Percentiles rank a stretch among this genome's conserved stretches.
Conservation (phyloP, 1,284 basidiomycete genomes). For the Puccinia horiana region DNA sequence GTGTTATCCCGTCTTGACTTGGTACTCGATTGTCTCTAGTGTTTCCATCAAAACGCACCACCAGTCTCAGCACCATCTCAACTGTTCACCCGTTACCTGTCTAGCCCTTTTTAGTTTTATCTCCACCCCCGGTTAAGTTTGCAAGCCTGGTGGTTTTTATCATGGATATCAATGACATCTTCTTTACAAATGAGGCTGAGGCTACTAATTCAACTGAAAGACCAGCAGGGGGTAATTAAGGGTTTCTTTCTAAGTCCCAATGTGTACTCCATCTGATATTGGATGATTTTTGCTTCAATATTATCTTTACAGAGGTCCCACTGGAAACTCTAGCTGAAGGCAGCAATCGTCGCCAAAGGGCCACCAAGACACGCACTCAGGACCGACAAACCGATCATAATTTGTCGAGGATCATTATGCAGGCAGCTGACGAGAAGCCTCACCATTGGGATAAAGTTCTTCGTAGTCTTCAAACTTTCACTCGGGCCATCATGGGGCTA, state of each 20-base stretch:
- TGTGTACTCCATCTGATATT: background rate
- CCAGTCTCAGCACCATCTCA: background rate
- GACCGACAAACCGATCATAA: background rate
- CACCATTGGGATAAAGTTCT: background rate
- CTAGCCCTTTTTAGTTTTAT: background rate
- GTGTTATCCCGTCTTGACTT: background rate
- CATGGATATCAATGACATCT: constrained; percentile 9
- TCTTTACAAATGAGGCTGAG: background rate
- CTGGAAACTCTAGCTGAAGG: background rate
- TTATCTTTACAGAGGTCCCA: constrained; percentile 21
- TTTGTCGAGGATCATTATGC: background rate
- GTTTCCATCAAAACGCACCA: background rate
- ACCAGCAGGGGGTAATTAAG: background rate
- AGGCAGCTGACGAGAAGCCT: background rate
- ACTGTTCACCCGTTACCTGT: background rate
- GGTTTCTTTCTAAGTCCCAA: background rate
- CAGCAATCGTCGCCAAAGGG: background rate
- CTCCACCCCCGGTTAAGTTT: background rate
- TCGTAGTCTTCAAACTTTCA: background rate
- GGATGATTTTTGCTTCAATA: background rate
- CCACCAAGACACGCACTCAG: background rate
- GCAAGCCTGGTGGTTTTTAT: background rate
- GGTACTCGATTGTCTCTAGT: background rate
- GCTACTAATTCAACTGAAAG: background rate
- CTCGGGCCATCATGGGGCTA: constrained; percentile 3